These are phyloP conservation scores for Dendrocalamus latiflorus DNA, from an alignment of 202 grass and related monocot genomes.

Conservation along the genomic window DNA sequence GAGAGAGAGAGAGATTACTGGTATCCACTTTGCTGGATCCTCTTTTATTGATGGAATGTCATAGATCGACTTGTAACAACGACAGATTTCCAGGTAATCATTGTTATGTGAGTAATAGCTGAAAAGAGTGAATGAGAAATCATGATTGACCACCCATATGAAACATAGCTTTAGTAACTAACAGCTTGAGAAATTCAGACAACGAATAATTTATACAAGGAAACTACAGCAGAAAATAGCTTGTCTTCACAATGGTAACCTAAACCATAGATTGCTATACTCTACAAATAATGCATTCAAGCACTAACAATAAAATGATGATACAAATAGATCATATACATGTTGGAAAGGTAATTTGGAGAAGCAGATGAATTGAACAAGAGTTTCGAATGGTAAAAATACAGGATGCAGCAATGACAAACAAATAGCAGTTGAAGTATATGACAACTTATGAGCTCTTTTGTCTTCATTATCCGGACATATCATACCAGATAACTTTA, in stretches of 20 bases:
- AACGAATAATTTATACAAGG: not conserved
- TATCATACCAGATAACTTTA: not conserved
- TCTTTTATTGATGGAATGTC: constrained; percentile 89
- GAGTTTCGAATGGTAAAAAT: not conserved
- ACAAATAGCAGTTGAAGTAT: not conserved
- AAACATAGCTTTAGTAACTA: not conserved
- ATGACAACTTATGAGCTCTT: not conserved
- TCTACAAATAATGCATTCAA: not conserved
- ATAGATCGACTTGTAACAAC: constrained; percentile 90
- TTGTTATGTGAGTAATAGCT: constrained; percentile 84
- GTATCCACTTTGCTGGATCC: constrained; percentile 75
- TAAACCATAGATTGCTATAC: not conserved
- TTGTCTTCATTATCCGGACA: not conserved
- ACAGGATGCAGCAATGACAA: not conserved
- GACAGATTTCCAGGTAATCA: constrained; percentile 93
- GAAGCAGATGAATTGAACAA: not conserved
- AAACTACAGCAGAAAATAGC: not conserved
- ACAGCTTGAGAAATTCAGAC: not conserved
- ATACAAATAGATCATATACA: not conserved
- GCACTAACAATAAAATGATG: not conserved
- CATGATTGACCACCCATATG: not conserved
- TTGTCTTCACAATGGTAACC: not conserved
- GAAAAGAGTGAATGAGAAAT: constrained; percentile 10
- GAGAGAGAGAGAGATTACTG: constrained; percentile 35
- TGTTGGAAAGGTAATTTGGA: not conserved